Percentiles rank a stretch among this genome's conserved stretches.
Evolutionary conservation across 2,329 filamentous ascomycete genomes (phyloP).

Genomic region (Metarhizium album): DNA sequence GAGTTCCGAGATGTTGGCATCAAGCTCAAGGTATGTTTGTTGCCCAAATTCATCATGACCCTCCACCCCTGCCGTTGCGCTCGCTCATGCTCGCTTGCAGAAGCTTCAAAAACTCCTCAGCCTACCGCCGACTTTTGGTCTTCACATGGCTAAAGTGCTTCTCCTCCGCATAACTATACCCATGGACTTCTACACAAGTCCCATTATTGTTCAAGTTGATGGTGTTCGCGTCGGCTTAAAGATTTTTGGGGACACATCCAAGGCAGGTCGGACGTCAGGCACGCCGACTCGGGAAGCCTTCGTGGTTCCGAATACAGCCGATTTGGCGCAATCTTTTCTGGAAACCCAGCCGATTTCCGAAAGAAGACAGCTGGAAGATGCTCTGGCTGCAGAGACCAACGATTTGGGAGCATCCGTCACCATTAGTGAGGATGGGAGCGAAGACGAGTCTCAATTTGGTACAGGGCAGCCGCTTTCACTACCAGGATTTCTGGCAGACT

Average conservation of each 20-base stretch:
- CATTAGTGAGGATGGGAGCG: constrained; percentile 50
- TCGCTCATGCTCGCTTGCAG: constrained; percentile 33
- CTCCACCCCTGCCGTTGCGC: constrained; percentile 1
- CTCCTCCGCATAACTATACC: constrained; percentile 74
- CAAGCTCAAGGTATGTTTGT: constrained; percentile 52
- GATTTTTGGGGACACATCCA: constrained; percentile 28
- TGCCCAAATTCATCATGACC: constrained; percentile 11
- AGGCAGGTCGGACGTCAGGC: constrained; percentile 31
- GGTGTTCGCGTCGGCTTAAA: constrained; percentile 64
- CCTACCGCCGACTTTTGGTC: constrained; percentile 59
- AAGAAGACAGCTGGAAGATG: constrained; percentile 57
- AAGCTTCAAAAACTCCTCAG: constrained; percentile 68
- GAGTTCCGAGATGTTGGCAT: constrained; percentile 82
- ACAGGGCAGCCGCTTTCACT: constrained; percentile 60
- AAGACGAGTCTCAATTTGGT: constrained; percentile 52
- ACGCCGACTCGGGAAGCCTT: constrained; percentile 18
- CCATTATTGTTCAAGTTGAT: constrained; percentile 72
- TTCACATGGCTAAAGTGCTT: constrained; percentile 65
- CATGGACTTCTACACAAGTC: constrained; percentile 76
- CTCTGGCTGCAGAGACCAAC: constrained; percentile 51
- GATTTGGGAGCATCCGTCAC: constrained; percentile 50
- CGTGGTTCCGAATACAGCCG: constrained; percentile 55
- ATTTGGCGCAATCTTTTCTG: constrained; percentile 71
- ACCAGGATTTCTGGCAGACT: constrained; percentile 59
- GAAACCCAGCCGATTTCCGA: constrained; percentile 57